A percentile compares a stretch with the other conserved stretches of the same genome.
phyloP scores from a whole-genome alignment of 768 basidiomycete species.

The Trametes maxima region DNA sequence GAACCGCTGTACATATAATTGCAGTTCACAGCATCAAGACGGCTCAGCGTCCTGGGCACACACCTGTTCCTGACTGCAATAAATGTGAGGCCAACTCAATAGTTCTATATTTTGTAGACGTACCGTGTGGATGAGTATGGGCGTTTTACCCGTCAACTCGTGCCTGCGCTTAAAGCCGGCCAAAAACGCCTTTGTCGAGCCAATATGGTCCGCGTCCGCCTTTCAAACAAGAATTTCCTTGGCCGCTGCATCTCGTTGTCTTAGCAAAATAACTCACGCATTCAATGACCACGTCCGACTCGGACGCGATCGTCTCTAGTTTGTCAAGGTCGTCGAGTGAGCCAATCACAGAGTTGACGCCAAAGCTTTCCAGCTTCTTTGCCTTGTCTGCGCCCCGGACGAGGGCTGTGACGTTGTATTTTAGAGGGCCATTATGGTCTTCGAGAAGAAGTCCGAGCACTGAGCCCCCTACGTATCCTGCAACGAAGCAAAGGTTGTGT shows the following conservation, averaged over 20 bases:
- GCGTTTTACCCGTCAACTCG: conserved; percentile 41
- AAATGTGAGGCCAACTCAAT: neutral
- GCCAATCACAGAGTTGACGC: conserved; percentile 27
- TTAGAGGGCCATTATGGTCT: conserved; percentile 29
- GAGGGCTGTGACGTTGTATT: conserved; percentile 45
- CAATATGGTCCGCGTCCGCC: conserved; percentile 51
- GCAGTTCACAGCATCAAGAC: neutral
- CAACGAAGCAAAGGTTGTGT: neutral
- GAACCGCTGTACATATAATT: conserved; percentile 37
- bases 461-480: conserved; percentile 61
- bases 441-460: conserved; percentile 50
- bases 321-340: conserved; percentile 37
- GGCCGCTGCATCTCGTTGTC: neutral
- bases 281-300: conserved; percentile 43
- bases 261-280: neutral
- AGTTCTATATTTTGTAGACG: conserved; percentile 25
- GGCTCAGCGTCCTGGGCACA: neutral
- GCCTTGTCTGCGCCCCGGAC: conserved; percentile 43
- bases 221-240: neutral
- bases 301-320: conserved; percentile 42
- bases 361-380: conserved; percentile 11
- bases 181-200: conserved; percentile 48
- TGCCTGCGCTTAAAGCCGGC: conserved; percentile 52
- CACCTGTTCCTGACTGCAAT: neutral
- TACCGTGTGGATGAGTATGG: conserved; percentile 64